Base-by-base conservation (phyloP, 1,284 basidiomycete species). In the Athelia sp. region DNA sequence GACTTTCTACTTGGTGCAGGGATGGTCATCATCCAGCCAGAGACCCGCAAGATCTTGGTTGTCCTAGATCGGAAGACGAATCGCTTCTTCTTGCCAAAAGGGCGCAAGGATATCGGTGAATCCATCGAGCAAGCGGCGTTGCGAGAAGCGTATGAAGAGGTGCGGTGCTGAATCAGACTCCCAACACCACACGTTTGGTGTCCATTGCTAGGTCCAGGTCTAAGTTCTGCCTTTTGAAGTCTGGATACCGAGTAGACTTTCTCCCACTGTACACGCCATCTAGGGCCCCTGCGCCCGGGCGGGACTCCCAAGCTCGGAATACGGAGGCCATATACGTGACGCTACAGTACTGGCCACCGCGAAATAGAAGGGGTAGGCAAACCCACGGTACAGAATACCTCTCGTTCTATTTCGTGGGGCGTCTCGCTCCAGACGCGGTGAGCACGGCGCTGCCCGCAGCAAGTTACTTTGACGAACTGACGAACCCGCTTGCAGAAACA, bases 101-200 rank as follows among this genome's bases (percentile, higher is more conserved):
- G 83, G 8, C 66, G 83, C 47, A 86, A 84, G 60, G 82, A 85
- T 58, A 55, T 76, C 0, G 81, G 80, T 3, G 82, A 86, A 62
- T 73, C 71, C 4, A 55, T 84, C 13, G 81, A 84, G 58, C 60
- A 72, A 38, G 60, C 82, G 0, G 82, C 78, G 0, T 59, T 84
- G 35, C 67, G 83, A 47, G 82, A 84, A 63, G 81, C 76, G 2
- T 79, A 82, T 58, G 82, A 84, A 60, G 82, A 84, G 75, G 82
- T 81, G 48, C 46, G 69, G 58, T 29, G 17, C n/a, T 40, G 17
- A 40, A 18, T 40, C 36, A 6, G 6, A 40, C n/a, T 15, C 6
- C 36, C 4, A 6, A 40, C 21, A 4, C 36, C 36, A 15, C 10
- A 18, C 35, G n/a, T 36, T 24, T 29, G 22, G 9, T 34, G 21